Conservation (phyloP, 345 rosid species). For the Cardamine occulta region DNA sequence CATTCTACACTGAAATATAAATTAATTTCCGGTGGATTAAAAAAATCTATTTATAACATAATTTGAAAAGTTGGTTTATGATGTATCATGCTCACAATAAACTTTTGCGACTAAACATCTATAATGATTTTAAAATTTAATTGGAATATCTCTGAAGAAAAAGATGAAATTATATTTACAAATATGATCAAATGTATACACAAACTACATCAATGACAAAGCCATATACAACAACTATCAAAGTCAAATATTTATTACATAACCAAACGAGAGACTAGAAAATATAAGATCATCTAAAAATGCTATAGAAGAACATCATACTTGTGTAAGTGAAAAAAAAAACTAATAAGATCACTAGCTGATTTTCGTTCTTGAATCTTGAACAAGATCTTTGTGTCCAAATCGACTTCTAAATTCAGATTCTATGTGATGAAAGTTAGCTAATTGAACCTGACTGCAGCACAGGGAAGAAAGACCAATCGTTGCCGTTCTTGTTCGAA, state of each 20-base stretch:
- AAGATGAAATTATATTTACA: constrained; percentile 13
- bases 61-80: too few species aligned
- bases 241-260: constrained; percentile 35
- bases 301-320: constrained; percentile 15
- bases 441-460: constrained; percentile 64
- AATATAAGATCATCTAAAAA: constrained; percentile 24
- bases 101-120: too few species aligned
- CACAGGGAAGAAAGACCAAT: constrained; percentile 88
- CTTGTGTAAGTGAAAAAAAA: neutral
- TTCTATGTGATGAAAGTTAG: constrained; percentile 41
- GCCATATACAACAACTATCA: constrained; percentile 33
- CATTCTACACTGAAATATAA: too few species aligned
- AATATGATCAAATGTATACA: constrained; percentile 20
- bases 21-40: too few species aligned
- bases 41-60: too few species aligned
- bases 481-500: constrained; percentile 39
- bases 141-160: constrained; percentile 17
- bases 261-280: constrained; percentile 16
- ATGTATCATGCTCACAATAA: too few species aligned
- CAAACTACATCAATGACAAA: constrained; percentile 1
- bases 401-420: constrained; percentile 26
- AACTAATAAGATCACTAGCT: constrained; percentile 10
- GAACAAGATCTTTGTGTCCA: constrained; percentile 17
- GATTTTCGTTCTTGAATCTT: constrained; percentile 20
- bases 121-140: neutral